phyloP scores from a whole-genome alignment of 371 early-diverging fungal genomes.

The Mortierella sp. region DNA sequence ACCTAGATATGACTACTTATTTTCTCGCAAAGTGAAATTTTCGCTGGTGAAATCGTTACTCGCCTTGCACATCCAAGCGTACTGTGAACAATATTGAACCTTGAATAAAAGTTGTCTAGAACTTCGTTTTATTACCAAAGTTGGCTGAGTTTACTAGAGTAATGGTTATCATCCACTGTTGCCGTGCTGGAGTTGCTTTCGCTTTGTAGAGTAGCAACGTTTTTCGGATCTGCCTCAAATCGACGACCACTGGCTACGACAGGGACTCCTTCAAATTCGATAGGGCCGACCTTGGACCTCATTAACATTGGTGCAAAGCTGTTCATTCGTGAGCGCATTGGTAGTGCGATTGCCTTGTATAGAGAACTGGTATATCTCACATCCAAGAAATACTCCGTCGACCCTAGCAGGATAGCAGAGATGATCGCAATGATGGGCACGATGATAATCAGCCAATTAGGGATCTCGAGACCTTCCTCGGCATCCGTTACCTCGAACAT shows the following conservation, averaged over 20 bases:
- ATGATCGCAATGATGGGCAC: background rate
- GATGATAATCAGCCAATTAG: background rate
- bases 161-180: background rate
- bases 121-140: background rate
- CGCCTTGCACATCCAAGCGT: background rate
- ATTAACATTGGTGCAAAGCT: slow-evolving; percentile 18
- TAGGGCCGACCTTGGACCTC: slow-evolving; percentile 3
- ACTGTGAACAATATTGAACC: background rate
- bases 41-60: background rate
- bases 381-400: slow-evolving; percentile 1
- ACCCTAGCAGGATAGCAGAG: background rate
- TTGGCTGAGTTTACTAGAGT: background rate
- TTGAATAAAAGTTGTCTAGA: background rate
- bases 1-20: too few species aligned
- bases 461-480: slow-evolving; percentile 8
- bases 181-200: background rate
- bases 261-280: slow-evolving; percentile 5
- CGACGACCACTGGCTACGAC: background rate
- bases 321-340: background rate
- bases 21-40: too few species aligned
- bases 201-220: background rate
- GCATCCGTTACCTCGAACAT: background rate
- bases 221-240: background rate
- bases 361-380: slow-evolving; percentile 12
- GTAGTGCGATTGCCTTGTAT: slow-evolving; percentile 5